A percentile compares a stretch with the other conserved stretches of the same genome.
phyloP scores from a whole-genome alignment of 805 yeast species.

The Candida anglica region DNA sequence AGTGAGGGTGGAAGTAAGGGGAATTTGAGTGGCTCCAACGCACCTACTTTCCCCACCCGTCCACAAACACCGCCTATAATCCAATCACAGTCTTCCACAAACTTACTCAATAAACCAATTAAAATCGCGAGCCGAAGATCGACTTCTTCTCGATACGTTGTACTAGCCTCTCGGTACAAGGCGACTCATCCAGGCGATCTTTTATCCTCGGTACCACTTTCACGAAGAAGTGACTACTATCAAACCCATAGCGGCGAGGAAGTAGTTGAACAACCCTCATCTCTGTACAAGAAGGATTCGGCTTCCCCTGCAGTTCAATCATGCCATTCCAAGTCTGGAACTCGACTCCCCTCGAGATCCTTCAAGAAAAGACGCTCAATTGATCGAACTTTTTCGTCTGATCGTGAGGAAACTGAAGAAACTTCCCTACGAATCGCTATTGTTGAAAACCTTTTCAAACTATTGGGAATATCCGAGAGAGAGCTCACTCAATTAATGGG shows the following conservation, averaged over 20 bases:
- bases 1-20: neutral
- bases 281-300: constrained; percentile 11
- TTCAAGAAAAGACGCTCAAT: neutral
- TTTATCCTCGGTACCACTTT: constrained; percentile 73
- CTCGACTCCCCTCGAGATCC: neutral
- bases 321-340: neutral
- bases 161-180: constrained; percentile 48
- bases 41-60: neutral
- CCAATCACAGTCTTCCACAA: neutral
- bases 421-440: constrained; percentile 58
- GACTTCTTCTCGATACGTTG: constrained; percentile 31
- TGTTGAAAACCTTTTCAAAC: constrained; percentile 64
- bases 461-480: constrained; percentile 55
- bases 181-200: constrained; percentile 80
- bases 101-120: neutral
- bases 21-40: neutral
- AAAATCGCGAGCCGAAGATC: neutral
- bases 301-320: constrained; percentile 1
- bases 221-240: constrained; percentile 36
- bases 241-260: constrained; percentile 12
- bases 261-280: too few relatives aligned
- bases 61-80: too few relatives aligned
- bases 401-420: constrained; percentile 67
- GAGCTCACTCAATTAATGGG: constrained; percentile 1
- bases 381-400: constrained; percentile 46